These are phyloP conservation scores for Penicillium taxi DNA, from an alignment of 495 filamentous ascomycete genomes.

Conservation along the genomic window DNA sequence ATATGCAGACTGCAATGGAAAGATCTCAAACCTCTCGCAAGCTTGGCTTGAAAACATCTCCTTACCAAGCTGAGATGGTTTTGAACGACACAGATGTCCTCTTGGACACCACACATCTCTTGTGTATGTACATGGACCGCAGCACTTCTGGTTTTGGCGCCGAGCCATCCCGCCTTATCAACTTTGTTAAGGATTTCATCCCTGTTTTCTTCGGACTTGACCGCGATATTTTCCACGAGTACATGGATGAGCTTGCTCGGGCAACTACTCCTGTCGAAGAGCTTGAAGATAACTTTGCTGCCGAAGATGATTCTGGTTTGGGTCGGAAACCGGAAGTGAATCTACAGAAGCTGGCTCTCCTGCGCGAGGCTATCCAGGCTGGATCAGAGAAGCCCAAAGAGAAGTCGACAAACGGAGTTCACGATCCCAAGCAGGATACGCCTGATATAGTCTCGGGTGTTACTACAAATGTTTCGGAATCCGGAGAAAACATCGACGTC, in stretches of 20 bases:
- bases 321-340: slow-evolving; percentile 56
- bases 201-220: slow-evolving; percentile 83
- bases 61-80: slow-evolving; percentile 63
- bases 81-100: slow-evolving; percentile 74
- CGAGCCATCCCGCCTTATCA: slow-evolving; percentile 67
- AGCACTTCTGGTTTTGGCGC: slow-evolving; percentile 55
- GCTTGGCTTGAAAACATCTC: slow-evolving; percentile 49
- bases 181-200: slow-evolving; percentile 84
- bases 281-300: slow-evolving; percentile 46
- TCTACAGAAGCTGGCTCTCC: slow-evolving; percentile 70
- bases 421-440: slow-evolving; percentile 32
- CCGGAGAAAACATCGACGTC: slow-evolving; percentile 40
- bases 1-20: slow-evolving; percentile 81
- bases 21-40: slow-evolving; percentile 64
- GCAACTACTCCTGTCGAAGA: slow-evolving; percentile 60
- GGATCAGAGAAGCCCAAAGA: slow-evolving; percentile 52
- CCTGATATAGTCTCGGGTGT: slow-evolving; percentile 56
- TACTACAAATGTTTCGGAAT: slow-evolving; percentile 39
- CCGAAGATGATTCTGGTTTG: slow-evolving; percentile 41
- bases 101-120: slow-evolving; percentile 69
- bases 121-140: slow-evolving; percentile 66
- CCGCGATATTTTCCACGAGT: slow-evolving; percentile 63
- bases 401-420: slow-evolving; percentile 61
- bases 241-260: slow-evolving; percentile 61
- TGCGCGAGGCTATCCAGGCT: slow-evolving; percentile 77